Base-by-base conservation (phyloP, 2,329 filamentous ascomycete genomes). In the Amauroascus verrucosus region DNA sequence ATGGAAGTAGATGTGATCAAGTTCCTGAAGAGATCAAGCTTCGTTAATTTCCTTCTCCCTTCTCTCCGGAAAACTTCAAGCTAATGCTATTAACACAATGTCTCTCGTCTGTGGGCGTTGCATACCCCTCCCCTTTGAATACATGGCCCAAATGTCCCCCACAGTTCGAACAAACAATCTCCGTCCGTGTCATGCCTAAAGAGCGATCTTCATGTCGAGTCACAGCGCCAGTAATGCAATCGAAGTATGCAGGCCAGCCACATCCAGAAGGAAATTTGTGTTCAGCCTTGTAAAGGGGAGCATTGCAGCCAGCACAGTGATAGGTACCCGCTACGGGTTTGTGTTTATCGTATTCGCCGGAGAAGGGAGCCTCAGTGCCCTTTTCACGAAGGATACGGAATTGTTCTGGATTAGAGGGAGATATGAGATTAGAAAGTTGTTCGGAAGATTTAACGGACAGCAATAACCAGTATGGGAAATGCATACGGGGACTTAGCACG, bases 171-270 rank as follows among this genome's bases (percentile, higher is more conserved):
- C 93, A 98, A 7, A 94, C 84, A 64, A 98, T 98, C 75, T 98
- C 93, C 13, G 83, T 96, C 60, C 93, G 77, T 65, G 77, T 67
- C 87, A 95, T 95, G 45, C 91, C 91, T 49, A 89, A 78, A 0
- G 82, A 76, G 46, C 72, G 74, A 69, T 98, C 93, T 58, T 82
- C 81, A 64, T 91, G 85, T 57, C 91, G 78, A 33, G 81, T 87
- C 11, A 98, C 88, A 0, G 91, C 91, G 1, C 89, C 90, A 0
- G 93, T 91, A 49, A 98, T 81, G 60, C 85, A 91, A 71, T 98
- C 93, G 67, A 91, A 98, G 72, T 97, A 98, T 11, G 93, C 93
- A 0, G 93, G 93, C 93, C 93, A 98, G 57, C 93, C 93, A 71
- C 93, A 98, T 40, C 89, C 88, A 16, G 87, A 94, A 70, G 87